Percentiles rank a stretch among this genome's conserved stretches.
Conservation (phyloP, 305 asterid species). For the Salvia sclarea region DNA sequence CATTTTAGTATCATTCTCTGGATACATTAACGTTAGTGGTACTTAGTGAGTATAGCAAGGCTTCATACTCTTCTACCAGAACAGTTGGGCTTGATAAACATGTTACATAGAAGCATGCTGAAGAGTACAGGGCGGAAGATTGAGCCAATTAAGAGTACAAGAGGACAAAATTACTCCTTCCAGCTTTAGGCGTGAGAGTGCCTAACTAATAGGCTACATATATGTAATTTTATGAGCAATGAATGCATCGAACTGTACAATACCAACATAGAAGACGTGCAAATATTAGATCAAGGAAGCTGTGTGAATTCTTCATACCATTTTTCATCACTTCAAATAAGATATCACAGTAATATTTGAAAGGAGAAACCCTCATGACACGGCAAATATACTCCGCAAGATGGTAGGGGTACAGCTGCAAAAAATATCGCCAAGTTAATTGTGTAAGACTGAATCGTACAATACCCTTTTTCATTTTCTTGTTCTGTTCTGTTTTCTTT, state of each 20-base stretch:
- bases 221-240: slow-evolving; percentile 9
- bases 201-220: slow-evolving; percentile 14
- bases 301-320: slow-evolving; percentile 52
- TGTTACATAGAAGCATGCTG: slow-evolving; percentile 13
- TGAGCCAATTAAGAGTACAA: neutral
- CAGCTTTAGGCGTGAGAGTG: slow-evolving; percentile 6
- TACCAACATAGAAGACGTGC: neutral
- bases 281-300: slow-evolving; percentile 24
- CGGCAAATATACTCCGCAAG: slow-evolving; percentile 97
- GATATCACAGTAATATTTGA: slow-evolving; percentile 97
- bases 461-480: neutral
- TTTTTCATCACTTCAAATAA: slow-evolving; percentile 96
- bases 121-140: neutral
- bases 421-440: slow-evolving; percentile 34
- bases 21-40: neutral
- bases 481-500: too few species aligned
- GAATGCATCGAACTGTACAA: slow-evolving; percentile 5
- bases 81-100: neutral
- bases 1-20: neutral
- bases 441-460: slow-evolving; percentile 14
- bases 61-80: neutral
- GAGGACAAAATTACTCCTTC: neutral
- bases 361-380: slow-evolving; percentile 95
- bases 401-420: slow-evolving; percentile 97
- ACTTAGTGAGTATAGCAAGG: neutral